Conservation (phyloP, 768 basidiomycete species). For the Lactifluus pinguis region DNA sequence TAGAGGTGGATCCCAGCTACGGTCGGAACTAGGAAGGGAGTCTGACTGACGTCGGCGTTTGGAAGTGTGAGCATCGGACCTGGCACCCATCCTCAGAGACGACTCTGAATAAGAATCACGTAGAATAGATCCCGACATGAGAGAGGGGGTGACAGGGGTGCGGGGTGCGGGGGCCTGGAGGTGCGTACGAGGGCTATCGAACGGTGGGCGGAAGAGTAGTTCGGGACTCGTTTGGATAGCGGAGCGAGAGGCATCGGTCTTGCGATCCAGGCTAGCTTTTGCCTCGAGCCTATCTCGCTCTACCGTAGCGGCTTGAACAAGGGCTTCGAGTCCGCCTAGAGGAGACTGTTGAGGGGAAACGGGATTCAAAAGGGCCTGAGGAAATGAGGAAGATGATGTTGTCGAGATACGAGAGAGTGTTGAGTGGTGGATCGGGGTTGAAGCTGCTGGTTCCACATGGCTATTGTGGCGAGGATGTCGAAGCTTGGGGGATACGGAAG, state of each 20-base stretch:
- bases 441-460: slow-evolving; percentile 6
- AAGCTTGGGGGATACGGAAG: slow-evolving; percentile 7
- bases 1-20: slow-evolving; percentile 7
- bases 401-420: slow-evolving; percentile 11
- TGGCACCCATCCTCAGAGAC: slow-evolving; percentile 6
- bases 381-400: slow-evolving; percentile 15
- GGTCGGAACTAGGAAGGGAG: slow-evolving; percentile 1
- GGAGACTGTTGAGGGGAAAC: slow-evolving; percentile 22
- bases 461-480: background rate
- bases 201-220: background rate
- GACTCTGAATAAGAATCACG: slow-evolving; percentile 14
- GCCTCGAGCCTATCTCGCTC: slow-evolving; percentile 46
- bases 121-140: slow-evolving; percentile 6
- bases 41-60: slow-evolving; percentile 13
- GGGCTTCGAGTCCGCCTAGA: slow-evolving; percentile 45
- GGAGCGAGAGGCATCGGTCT: background rate
- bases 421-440: slow-evolving; percentile 2
- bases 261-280: slow-evolving; percentile 15
- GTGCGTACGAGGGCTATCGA: slow-evolving; percentile 1
- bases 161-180: slow-evolving; percentile 6
- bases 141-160: slow-evolving; percentile 1
- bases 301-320: slow-evolving; percentile 63
- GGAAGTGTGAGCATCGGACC: background rate
- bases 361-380: slow-evolving; percentile 19
- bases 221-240: slow-evolving; percentile 4